These are phyloP conservation scores for Butyriboletus loyo DNA, from an alignment of 768 basidiomycete genomes.

Conservation along the genomic window DNA sequence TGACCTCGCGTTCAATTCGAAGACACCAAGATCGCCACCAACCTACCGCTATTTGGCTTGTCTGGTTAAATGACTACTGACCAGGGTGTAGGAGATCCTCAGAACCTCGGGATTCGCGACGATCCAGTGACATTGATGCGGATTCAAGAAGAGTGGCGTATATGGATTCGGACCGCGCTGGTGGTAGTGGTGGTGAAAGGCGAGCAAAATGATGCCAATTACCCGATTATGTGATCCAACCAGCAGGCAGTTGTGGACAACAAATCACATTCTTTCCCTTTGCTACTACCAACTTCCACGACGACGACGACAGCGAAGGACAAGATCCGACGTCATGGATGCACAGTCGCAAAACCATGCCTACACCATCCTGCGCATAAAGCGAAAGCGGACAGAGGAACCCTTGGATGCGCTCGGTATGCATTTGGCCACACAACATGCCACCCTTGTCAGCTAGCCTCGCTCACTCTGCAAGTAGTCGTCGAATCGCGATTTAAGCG, in stretches of 20 bases:
- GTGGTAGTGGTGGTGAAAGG: not conserved
- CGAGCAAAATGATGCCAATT: too few relatives aligned
- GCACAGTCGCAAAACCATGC: constrained; percentile 32
- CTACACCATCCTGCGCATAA: constrained; percentile 77
- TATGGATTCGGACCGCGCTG: too few relatives aligned
- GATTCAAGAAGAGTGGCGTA: not conserved
- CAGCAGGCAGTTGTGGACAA: not conserved
- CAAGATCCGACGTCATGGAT: constrained; percentile 17
- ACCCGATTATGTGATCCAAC: constrained; percentile 12
- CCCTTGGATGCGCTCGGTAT: constrained; percentile 78
- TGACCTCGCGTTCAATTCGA: not conserved
- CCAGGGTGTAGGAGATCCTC: not conserved
- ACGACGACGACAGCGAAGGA: not conserved
- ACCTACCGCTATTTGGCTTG: too few relatives aligned
- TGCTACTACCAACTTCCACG: not conserved
- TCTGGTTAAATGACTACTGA: not conserved
- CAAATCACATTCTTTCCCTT: not conserved
- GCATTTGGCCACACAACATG: constrained; percentile 19
- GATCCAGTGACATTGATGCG: not conserved
- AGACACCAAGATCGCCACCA: not conserved
- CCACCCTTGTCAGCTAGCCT: constrained; percentile 11
- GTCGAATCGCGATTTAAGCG: constrained; percentile 58
- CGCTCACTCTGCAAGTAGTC: constrained; percentile 37
- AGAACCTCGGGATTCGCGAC: not conserved
- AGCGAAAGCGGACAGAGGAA: constrained; percentile 79